Evolutionary conservation across 2,329 filamentous ascomycete genomes (phyloP).

Genomic region (Ascochyta koolunga): DNA sequence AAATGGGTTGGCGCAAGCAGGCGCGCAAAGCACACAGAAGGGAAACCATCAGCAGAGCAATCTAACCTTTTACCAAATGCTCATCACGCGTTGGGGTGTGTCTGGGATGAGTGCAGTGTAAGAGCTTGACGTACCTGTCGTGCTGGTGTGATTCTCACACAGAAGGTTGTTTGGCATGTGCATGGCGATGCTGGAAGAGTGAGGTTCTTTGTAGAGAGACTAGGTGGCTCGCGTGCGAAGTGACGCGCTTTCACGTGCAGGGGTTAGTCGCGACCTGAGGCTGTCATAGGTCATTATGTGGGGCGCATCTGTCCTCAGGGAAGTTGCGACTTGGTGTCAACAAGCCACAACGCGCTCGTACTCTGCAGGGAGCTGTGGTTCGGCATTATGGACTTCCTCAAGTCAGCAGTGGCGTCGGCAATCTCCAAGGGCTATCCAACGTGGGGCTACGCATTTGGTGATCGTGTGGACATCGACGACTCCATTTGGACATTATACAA

Average conservation of each 20-base stretch:
- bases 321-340: constrained; percentile 10
- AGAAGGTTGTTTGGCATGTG: background rate
- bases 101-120: no score
- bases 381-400: constrained; percentile 89
- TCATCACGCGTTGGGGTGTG: constrained; percentile 27
- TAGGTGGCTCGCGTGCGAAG: background rate
- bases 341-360: constrained; percentile 2
- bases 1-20: background rate
- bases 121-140: background rate
- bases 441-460: constrained; percentile 91
- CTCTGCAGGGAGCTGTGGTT: background rate
- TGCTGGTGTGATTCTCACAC: background rate
- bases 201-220: no score
- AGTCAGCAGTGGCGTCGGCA: constrained; percentile 94
- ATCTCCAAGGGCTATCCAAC: constrained; percentile 87
- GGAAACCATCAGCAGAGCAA: constrained; percentile 34
- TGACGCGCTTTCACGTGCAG: constrained; percentile 23
- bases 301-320: constrained; percentile 25
- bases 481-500: constrained; percentile 98
- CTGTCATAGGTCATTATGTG: constrained; percentile 14
- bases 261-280: constrained; percentile 7
- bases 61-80: constrained; percentile 45
- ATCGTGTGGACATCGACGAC: constrained; percentile 87
- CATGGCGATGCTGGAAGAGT: background rate
- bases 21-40: constrained; percentile 5